phyloP scores from a whole-genome alignment of 192 early-diverging fungal species.

The Coemansia sp. region DNA sequence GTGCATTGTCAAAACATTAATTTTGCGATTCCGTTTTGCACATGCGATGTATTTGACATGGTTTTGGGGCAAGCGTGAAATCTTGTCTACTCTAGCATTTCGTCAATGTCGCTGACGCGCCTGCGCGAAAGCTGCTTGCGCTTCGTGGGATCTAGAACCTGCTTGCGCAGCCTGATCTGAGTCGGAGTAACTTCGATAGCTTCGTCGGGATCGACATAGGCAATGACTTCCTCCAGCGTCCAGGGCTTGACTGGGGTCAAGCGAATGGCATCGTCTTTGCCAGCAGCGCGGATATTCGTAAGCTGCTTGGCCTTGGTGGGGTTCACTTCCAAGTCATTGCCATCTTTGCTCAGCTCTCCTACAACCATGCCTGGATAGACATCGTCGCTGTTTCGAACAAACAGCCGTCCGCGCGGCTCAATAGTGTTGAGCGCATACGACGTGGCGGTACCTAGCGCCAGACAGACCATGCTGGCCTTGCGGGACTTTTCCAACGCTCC shows the following conservation, averaged over 20 bases:
- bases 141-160: constrained; percentile 62
- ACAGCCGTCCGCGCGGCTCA: constrained; percentile 76
- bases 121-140: constrained; percentile 56
- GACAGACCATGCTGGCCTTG: constrained; percentile 73
- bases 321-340: constrained; percentile 75
- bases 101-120: constrained; percentile 40
- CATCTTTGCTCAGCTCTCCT: constrained; percentile 72
- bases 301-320: constrained; percentile 77
- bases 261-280: constrained; percentile 73
- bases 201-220: constrained; percentile 77
- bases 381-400: constrained; percentile 67
- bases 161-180: constrained; percentile 69
- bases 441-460: constrained; percentile 62
- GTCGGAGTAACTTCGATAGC: constrained; percentile 80
- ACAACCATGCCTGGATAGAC: constrained; percentile 86
- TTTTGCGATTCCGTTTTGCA: not conserved
- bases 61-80: not conserved
- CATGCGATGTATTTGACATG: not conserved
- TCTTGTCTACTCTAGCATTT: constrained; percentile 30
- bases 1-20: too few species aligned
- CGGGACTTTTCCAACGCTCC: constrained; percentile 69
- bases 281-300: constrained; percentile 72
- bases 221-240: constrained; percentile 71
- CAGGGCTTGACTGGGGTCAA: constrained; percentile 64
- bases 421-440: constrained; percentile 71